Evolutionary conservation across 345 rosid species (phyloP).

Genomic region (Populus pruinosa): DNA sequence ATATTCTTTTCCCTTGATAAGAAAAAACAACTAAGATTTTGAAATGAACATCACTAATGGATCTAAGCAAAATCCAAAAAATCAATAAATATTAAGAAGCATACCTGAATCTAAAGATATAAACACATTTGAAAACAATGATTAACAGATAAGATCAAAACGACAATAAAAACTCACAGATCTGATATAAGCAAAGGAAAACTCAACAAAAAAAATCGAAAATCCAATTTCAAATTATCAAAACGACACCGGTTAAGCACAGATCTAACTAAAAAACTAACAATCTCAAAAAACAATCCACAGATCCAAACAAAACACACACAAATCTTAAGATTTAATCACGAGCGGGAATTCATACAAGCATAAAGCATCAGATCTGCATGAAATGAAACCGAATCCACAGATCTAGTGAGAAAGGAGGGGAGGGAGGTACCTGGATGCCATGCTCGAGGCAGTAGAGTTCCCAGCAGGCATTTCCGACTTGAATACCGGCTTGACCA

Average conservation of each 20-base stretch:
- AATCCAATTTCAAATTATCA: background rate
- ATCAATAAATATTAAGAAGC: background rate
- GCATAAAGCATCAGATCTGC: background rate
- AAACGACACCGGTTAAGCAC: background rate
- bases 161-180: background rate
- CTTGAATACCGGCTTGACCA: conserved; percentile 32
- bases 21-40: too few relatives aligned
- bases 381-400: background rate
- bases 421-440: conserved; percentile 11
- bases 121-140: background rate
- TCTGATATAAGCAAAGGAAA: background rate
- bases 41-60: too few relatives aligned
- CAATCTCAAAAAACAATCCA: background rate
- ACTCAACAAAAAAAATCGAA: background rate
- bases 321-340: background rate
- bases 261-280: background rate
- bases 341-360: background rate
- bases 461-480: conserved; percentile 33
- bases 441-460: conserved; percentile 34
- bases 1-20: background rate
- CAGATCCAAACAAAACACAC: background rate
- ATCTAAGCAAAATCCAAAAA: background rate
- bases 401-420: background rate
- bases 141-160: background rate
- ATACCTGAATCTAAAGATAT: background rate